Base-by-base conservation (phyloP, 768 basidiomycete genomes). In the Tulasnella sp. region DNA sequence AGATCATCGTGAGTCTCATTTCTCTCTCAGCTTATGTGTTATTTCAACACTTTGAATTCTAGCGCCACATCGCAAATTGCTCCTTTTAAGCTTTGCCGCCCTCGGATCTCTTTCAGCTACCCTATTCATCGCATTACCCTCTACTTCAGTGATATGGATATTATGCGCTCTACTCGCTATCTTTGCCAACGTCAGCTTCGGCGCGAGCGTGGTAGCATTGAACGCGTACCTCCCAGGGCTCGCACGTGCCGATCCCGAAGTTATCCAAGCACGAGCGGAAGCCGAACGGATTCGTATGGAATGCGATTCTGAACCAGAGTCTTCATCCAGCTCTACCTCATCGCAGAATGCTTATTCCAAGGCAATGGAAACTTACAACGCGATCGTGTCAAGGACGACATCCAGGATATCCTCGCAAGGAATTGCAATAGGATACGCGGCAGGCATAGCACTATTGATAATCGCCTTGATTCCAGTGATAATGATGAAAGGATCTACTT, bases 201-300 rank as follows among this genome's bases (percentile, higher is more conserved):
- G 90, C 1, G 83, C 81, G 0, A 84, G 82, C 3, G 70, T 81
- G 8, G 92, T 96, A 3, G 90, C 89, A 16, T 77, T 88, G 72
- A 96, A 96, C 61, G 76, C 88, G 0, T 93, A 93, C 63, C 75
- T 93, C 3, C 88, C 86, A 0, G 67, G 67, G 1, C 72, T 89
- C 6, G 84, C 85, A 2, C 73, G 73, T 54, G 75, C 77, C 35
- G 72, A 79, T 0, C 75, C 76, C 3, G 57, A 59, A 10, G 61
- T 58, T 1, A 37, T 49, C 13, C 55, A 37, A 2, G 59, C 57
- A n/a, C 40, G 25, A 13, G n/a, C 20, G 7, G 40, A 52, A 42
- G 33, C n/a, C 3, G 34, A 53, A 35, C 25, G 5, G 31, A 25
- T 42, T 28, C 33, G 25, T 20, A 20, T 19, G 4, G 48, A 40